These are phyloP conservation scores for Capsicum baccatum DNA, from an alignment of 257 asterid species.

Conservation along the genomic window DNA sequence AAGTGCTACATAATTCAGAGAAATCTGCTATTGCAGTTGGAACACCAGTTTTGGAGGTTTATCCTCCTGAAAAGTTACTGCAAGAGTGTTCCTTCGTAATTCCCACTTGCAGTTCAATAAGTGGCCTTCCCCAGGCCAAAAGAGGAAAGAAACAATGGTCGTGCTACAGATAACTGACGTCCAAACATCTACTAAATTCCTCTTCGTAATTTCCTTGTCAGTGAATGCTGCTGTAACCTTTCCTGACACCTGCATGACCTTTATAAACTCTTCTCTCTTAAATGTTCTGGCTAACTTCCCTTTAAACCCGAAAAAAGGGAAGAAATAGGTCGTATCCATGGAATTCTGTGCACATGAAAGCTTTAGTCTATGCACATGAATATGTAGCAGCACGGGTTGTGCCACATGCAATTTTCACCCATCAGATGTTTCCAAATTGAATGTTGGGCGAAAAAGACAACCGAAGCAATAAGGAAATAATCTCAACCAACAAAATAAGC, in stretches of 20 bases:
- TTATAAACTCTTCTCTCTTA: neutral
- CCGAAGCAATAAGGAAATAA: neutral
- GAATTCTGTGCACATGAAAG: neutral
- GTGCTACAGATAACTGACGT: neutral
- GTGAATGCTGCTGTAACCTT: neutral
- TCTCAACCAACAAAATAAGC: neutral
- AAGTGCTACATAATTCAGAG: neutral
- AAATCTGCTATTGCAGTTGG: neutral
- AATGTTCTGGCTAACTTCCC: neutral
- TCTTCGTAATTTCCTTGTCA: neutral
- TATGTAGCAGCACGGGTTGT: neutral
- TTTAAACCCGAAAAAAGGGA: neutral
- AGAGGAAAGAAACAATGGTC: neutral
- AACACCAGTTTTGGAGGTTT: neutral
- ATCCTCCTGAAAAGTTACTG: neutral
- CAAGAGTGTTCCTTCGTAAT: neutral
- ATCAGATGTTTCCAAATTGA: conserved; percentile 7
- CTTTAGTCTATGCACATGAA: neutral
- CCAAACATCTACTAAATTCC: neutral
- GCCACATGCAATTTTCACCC: neutral
- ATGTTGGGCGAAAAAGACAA: neutral
- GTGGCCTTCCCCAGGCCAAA: neutral
- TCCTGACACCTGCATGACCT: neutral
- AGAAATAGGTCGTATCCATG: neutral
- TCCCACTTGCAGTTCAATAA: neutral